Percentiles rank a stretch among this genome's conserved stretches.
phyloP scores from a whole-genome alignment of 1,139 yeast genomes.

The Lodderomyces pseudojiufengensis region DNA sequence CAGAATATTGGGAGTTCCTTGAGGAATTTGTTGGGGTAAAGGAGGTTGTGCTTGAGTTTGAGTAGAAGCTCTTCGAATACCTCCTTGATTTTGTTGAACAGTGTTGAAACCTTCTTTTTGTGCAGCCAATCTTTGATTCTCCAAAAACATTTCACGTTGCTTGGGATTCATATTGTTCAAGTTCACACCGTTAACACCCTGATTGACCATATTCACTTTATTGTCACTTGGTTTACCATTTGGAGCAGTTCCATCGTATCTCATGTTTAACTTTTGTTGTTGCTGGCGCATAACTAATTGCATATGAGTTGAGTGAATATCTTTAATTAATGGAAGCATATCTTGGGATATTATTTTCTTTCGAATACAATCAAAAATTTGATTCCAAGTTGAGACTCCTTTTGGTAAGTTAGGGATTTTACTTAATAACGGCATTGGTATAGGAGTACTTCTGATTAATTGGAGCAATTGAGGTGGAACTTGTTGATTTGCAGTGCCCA shows the following conservation, averaged over 20 bases:
- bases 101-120: neutral
- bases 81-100: neutral
- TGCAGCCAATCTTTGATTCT: conserved; percentile 22
- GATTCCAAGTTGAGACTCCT: conserved; percentile 81
- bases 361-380: conserved; percentile 66
- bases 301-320: conserved; percentile 57
- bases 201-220: neutral
- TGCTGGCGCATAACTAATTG: conserved; percentile 35
- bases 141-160: conserved; percentile 34
- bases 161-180: conserved; percentile 31
- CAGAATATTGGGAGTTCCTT: conserved; percentile 11
- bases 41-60: conserved; percentile 12
- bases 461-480: conserved; percentile 21
- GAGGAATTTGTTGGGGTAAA: conserved; percentile 14
- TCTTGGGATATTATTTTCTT: conserved; percentile 55
- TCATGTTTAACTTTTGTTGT: conserved; percentile 22
- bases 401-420: conserved; percentile 79
- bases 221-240: conserved; percentile 4
- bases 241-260: conserved; percentile 11
- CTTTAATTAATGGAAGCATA: conserved; percentile 53
- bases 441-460: conserved; percentile 51
- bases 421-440: conserved; percentile 69
- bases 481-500: conserved; percentile 5
- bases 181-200: conserved; percentile 3
- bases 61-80: no score